Percentiles rank a stretch among this genome's conserved stretches.
Conservation (phyloP, 2,329 filamentous ascomycete genomes). For the Fusarium paranaense region DNA sequence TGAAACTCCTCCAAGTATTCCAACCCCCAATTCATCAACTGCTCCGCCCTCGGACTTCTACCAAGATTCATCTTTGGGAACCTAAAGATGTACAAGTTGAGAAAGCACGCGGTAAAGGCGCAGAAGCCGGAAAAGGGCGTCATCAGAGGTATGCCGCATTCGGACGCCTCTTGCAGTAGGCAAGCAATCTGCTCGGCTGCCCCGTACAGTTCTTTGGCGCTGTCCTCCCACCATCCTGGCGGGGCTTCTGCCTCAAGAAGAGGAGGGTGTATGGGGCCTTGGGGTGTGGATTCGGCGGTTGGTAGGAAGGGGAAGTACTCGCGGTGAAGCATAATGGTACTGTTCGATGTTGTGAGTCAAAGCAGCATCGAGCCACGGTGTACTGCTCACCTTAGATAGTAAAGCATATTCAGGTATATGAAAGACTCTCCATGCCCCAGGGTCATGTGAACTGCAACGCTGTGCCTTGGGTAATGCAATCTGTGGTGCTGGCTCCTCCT, state of each 20-base stretch:
- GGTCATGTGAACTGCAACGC: constrained; percentile 53
- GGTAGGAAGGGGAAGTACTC: constrained; percentile 60
- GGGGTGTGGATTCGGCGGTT: constrained; percentile 47
- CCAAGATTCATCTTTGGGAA: constrained; percentile 56
- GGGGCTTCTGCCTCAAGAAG: constrained; percentile 53
- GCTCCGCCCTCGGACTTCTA: constrained; percentile 23
- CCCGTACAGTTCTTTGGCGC: constrained; percentile 50
- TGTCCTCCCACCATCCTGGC: constrained; percentile 54
- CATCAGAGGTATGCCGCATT: constrained; percentile 50
- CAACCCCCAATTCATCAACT: constrained; percentile 35
- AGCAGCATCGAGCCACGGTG: rapidly evolving
- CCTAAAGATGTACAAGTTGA: constrained; percentile 54
- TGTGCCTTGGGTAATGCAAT: constrained; percentile 51
- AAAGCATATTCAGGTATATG: constrained; percentile 57
- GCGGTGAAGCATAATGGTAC: constrained; percentile 55
- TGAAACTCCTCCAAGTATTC: constrained; percentile 40
- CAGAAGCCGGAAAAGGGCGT: constrained; percentile 60
- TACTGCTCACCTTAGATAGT: constrained; percentile 53
- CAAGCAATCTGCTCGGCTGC: constrained; percentile 51
- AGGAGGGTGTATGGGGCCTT: constrained; percentile 55
- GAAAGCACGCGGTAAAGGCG: constrained; percentile 56
- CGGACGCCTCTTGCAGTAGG: constrained; percentile 52
- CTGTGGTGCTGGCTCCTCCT: constrained; percentile 49
- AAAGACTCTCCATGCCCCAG: constrained; percentile 56
- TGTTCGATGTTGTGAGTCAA: constrained; percentile 18